Base-by-base conservation (phyloP, 768 basidiomycete species). In the Flagelloscypha sp. region DNA sequence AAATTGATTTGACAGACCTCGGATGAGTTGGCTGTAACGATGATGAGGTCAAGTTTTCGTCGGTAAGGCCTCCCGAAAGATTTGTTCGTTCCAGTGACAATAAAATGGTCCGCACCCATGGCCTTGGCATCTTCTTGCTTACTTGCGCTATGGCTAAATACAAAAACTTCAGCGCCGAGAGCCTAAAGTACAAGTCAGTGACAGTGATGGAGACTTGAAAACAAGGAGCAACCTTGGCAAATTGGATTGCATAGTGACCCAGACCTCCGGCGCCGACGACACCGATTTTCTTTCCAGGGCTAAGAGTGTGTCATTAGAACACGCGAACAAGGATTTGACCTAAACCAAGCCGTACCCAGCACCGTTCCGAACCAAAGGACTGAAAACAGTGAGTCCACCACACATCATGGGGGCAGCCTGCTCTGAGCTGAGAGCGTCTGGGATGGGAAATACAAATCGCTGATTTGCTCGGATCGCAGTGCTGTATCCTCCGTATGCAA, bases 181-280 rank as follows among this genome's bases (percentile, higher is more conserved):
- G 76, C 76, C 16, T 27, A 9, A 13, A 9, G 25, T 27, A 9
- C 25, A 9, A 9, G 25, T 9, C 30, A 31, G 30, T n/a, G n/a
- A n/a, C n/a, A n/a, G n/a, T n/a, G n/a, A n/a, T n/a, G n/a, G n/a
- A n/a, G n/a, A n/a, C n/a, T n/a, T n/a, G n/a, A n/a, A n/a, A n/a
- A n/a, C n/a, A n/a, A n/a, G n/a, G n/a, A n/a, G n/a, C n/a, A n/a
- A n/a, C n/a, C n/a, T 53, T 51, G 2, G 60, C 57, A 30, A 60
- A 62, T 36, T 58, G 58, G 16, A 60, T 40, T 4, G 55, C 59
- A 21, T 53, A 51, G 37, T 62, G 61, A 5, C 70, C 72, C 13
- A 79, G 58, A 15, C 78, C 79, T 24, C 79, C 79, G 24, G 82
- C 67, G 28, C 79, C 79, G 41, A 82, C 59, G 27, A 84, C 55